Conservation (phyloP, 2,329 filamentous ascomycete species). For the Stenocarpella maydis region DNA sequence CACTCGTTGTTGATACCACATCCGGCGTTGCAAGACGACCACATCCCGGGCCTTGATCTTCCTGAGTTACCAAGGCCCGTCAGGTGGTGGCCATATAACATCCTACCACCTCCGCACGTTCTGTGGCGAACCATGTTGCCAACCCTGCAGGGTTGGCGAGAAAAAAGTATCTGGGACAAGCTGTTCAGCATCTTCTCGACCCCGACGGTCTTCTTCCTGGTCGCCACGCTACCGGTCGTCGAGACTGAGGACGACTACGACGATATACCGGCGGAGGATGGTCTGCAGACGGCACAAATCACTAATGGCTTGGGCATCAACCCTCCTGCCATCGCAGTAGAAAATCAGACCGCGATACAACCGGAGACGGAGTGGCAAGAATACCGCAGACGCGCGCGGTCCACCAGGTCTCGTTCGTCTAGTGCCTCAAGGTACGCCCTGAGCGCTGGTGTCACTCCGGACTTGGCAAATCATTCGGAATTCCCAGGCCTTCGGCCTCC, state of each 20-base stretch:
- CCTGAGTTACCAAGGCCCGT: slow-evolving; percentile 57
- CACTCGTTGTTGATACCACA: slow-evolving; percentile 66
- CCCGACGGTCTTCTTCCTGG: slow-evolving; percentile 89
- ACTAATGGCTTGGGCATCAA: slow-evolving; percentile 43
- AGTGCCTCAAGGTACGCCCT: slow-evolving; percentile 30
- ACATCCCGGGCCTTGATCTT: slow-evolving; percentile 52
- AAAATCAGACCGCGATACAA: slow-evolving; percentile 45
- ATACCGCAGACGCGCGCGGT: slow-evolving; percentile 59
- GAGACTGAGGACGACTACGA: slow-evolving; percentile 77
- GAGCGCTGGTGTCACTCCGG: slow-evolving; percentile 17
- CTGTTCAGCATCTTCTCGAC: slow-evolving; percentile 82
- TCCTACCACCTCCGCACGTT: slow-evolving; percentile 76
- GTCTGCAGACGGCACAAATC: slow-evolving; percentile 43
- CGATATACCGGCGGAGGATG: slow-evolving; percentile 54
- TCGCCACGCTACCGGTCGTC: slow-evolving; percentile 89
- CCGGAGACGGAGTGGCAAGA: slow-evolving; percentile 67
- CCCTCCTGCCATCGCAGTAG: slow-evolving; percentile 47
- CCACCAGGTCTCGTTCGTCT: slow-evolving; percentile 40
- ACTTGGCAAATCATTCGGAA: slow-evolving; percentile 22
- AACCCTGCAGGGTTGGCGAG: slow-evolving; percentile 81
- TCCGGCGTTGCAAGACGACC: slow-evolving; percentile 23
- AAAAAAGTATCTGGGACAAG: slow-evolving; percentile 87
- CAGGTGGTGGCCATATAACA: slow-evolving; percentile 81
- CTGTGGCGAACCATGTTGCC: slow-evolving; percentile 83
- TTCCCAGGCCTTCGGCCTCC: slow-evolving; percentile 27